Conservation (phyloP, 805 yeast species). For the Scheffersomyces amazonensis region DNA sequence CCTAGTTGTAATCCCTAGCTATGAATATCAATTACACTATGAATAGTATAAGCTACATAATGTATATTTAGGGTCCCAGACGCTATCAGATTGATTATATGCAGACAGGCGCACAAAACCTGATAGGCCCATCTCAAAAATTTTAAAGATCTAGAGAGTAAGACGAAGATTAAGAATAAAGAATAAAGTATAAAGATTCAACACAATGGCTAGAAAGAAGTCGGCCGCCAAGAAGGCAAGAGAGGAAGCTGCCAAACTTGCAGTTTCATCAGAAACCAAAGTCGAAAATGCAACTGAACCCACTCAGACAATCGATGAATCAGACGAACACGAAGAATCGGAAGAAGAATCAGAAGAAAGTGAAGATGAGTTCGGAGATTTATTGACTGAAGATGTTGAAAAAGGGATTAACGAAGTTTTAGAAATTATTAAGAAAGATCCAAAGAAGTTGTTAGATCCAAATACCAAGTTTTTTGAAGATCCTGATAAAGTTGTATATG, state of each 20-base stretch:
- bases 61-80: too few relatives aligned
- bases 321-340: slow-evolving; percentile 11
- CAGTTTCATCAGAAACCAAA: background rate
- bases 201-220: slow-evolving; percentile 81
- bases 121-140: background rate
- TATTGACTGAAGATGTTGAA: slow-evolving; percentile 84
- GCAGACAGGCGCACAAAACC: too few relatives aligned
- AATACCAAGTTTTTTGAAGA: slow-evolving; percentile 71
- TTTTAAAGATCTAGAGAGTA: background rate
- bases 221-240: slow-evolving; percentile 74
- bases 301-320: slow-evolving; percentile 16
- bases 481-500: slow-evolving; percentile 34
- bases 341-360: slow-evolving; percentile 52
- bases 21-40: too few relatives aligned
- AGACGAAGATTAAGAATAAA: too few relatives aligned
- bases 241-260: slow-evolving; percentile 33
- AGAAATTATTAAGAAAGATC: slow-evolving; percentile 64
- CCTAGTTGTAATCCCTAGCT: too few relatives aligned
- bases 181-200: too few relatives aligned
- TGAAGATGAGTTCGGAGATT: slow-evolving; percentile 90
- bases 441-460: slow-evolving; percentile 64
- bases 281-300: slow-evolving; percentile 1
- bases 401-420: slow-evolving; percentile 72
- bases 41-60: too few relatives aligned
- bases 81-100: too few relatives aligned